Evolutionary conservation across 805 yeast genomes (phyloP).

Genomic region (Candida jianshihensis): DNA sequence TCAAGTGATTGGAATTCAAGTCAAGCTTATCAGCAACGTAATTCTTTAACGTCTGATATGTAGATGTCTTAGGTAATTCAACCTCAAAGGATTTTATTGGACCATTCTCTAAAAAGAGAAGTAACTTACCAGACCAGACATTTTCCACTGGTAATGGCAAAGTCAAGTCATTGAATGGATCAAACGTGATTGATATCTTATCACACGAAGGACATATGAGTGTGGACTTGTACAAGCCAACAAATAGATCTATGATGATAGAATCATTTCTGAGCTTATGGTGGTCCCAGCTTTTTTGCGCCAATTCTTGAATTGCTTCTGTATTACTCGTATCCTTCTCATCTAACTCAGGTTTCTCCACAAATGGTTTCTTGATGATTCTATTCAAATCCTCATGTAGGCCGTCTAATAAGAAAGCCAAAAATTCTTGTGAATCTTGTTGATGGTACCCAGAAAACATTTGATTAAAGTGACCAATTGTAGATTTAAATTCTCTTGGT

Average conservation of each 20-base stretch:
- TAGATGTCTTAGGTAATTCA: conserved; percentile 60
- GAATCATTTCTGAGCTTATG: conserved; percentile 82
- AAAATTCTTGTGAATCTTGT: conserved; percentile 91
- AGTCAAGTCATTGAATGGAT: conserved; percentile 87
- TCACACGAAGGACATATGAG: conserved; percentile 80
- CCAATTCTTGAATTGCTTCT: conserved; percentile 51
- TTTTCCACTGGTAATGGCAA: conserved; percentile 77
- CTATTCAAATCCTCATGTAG: conserved; percentile 90
- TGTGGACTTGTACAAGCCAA: conserved; percentile 87
- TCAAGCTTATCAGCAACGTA: conserved; percentile 48
- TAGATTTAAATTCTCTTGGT: conserved; percentile 73
- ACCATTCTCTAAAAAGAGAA: conserved; percentile 53
- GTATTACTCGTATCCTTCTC: conserved; percentile 53
- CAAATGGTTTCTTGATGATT: conserved; percentile 72
- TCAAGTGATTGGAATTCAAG: conserved; percentile 30
- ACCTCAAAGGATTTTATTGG: conserved; percentile 53
- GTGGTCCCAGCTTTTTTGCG: conserved; percentile 71
- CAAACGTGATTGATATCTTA: conserved; percentile 81
- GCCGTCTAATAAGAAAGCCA: conserved; percentile 82
- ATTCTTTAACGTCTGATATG: conserved; percentile 53
- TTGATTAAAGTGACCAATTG: conserved; percentile 71
- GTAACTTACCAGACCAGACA: conserved; percentile 62
- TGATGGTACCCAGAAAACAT: conserved; percentile 78
- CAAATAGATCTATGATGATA: conserved; percentile 74
- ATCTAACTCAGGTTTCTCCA: conserved; percentile 78